Evolutionary conservation across 768 basidiomycete species (phyloP).

Genomic region (Thelephora aurantiotincta): DNA sequence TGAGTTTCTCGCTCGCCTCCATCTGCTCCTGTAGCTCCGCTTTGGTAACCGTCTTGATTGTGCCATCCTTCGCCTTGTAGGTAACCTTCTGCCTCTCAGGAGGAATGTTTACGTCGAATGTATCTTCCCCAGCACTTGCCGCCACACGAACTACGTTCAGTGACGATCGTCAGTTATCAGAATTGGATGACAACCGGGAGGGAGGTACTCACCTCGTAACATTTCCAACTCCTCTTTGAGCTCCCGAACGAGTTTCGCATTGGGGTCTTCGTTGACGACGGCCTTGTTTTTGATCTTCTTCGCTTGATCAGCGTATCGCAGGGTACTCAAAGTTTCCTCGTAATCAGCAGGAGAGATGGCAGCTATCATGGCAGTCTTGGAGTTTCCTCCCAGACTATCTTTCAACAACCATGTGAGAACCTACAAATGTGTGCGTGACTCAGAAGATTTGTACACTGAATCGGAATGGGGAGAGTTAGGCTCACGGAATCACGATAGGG

Average conservation of each 20-base stretch:
- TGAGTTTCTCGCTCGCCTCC: conserved; percentile 87
- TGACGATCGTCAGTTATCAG: conserved; percentile 4
- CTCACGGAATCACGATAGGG: conserved; percentile 95
- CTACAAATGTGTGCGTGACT: conserved; percentile 21
- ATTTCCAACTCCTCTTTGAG: conserved; percentile 96
- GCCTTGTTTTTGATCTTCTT: conserved; percentile 99
- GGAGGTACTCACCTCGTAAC: conserved; percentile 50
- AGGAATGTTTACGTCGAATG: conserved; percentile 79
- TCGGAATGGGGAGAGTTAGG: conserved; percentile 5
- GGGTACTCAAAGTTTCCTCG: conserved; percentile 91
- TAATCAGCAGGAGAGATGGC: conserved; percentile 98
- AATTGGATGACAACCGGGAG: conserved; percentile 7
- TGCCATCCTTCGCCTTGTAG: conserved; percentile 85
- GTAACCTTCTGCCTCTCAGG: conserved; percentile 93
- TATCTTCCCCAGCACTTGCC: conserved; percentile 51
- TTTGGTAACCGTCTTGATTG: conserved; percentile 90
- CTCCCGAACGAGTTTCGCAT: conserved; percentile 95
- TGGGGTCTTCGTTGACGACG: conserved; percentile 98
- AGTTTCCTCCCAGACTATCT: conserved; percentile 93
- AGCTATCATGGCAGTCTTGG: conserved; percentile 98
- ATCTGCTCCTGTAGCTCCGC: conserved; percentile 96
- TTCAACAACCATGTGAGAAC: conserved; percentile 97
- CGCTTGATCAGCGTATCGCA: conserved; percentile 96
- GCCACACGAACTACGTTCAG: conserved; percentile 52
- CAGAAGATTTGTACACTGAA: neutral